A percentile compares a stretch with the other conserved stretches of the same genome.
Conservation (phyloP, 352 stramenopile genomes). For the Phytophthora ramorum region DNA sequence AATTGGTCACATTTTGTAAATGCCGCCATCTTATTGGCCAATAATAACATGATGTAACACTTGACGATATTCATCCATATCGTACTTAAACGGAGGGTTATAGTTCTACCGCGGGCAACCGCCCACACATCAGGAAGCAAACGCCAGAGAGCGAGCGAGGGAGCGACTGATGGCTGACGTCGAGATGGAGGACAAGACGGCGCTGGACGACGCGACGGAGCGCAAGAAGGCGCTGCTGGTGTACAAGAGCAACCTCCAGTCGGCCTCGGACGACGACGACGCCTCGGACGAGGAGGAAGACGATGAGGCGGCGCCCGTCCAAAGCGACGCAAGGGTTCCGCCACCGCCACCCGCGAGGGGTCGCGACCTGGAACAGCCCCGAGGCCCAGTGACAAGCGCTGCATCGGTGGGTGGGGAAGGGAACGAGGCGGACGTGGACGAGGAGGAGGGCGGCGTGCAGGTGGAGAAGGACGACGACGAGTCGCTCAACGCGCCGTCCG, state of each 20-base stretch:
- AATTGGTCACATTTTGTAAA: no score
- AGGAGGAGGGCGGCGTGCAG: constrained; percentile 63
- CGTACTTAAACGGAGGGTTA: not conserved
- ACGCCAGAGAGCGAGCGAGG: constrained; percentile 1
- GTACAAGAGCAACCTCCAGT: constrained; percentile 78
- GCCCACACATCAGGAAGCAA: constrained; percentile 9
- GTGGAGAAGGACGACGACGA: constrained; percentile 85
- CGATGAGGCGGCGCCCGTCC: constrained; percentile 23
- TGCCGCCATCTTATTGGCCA: no score
- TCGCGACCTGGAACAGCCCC: constrained; percentile 28
- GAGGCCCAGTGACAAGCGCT: not conserved
- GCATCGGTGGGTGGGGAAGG: constrained; percentile 4
- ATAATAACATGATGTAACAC: no score
- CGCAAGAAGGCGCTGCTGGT: constrained; percentile 83
- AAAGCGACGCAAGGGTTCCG: constrained; percentile 16
- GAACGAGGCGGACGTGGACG: constrained; percentile 35
- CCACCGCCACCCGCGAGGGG: constrained; percentile 3
- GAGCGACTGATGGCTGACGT: constrained; percentile 46
- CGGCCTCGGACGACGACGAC: constrained; percentile 64
- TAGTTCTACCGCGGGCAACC: no score
- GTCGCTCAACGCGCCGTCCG: constrained; percentile 72
- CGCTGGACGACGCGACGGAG: constrained; percentile 48
- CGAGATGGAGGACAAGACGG: constrained; percentile 48
- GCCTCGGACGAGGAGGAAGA: constrained; percentile 50
- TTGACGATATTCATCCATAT: not conserved